Base-by-base conservation (phyloP, 192 early-diverging fungal genomes). In the Diversispora epigaea region DNA sequence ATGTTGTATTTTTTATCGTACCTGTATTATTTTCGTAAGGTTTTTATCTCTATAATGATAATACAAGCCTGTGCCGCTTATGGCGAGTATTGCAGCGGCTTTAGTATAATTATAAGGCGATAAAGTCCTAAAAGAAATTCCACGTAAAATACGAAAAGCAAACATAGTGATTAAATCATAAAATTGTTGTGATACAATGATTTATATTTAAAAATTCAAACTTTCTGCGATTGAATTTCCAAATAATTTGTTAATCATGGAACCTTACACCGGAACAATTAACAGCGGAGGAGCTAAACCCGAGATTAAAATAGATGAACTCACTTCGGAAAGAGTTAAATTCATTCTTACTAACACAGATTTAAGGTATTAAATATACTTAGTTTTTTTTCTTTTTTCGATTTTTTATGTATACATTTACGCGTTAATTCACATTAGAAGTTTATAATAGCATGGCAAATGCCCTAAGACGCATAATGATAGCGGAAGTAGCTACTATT, bases 401-500 rank as follows among this genome's bases (percentile, higher is more conserved):
- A 57, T 68, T 14, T 40, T 78, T 45, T 60, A 32, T 14, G 4
- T 60, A 17, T 49, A 25, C 56, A 73, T 19, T 25, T 32, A 32
- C 19, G 40, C 44, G 21, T 12, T 21, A 39, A 47, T 39, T 44
- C 32, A n/a, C n/a, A 45, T n/a, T 66, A 14, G 10, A 50, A 8
- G 49, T 49, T 50, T 49, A 44, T 54, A 43, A 72, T 68, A 88
- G 92, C 77, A 87, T 99, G 6, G 96, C 97, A 43, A 99, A 99
- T 82, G 87, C 95, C 15, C 80, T 99, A 22, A 89, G 97, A 61
- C 86, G 97, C 63, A 85, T 91, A n/a, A 98, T 99, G 96, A 95
- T 99, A 75, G 91, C 96, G 22, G 97, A 99, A 78, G 96, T 99
- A 21, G 93, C 96, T 12, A 99, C 97, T 6, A 95, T 98, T 78